phyloP scores from a whole-genome alignment of 2,329 filamentous ascomycete species.

The Ramularia collo-cygni region DNA sequence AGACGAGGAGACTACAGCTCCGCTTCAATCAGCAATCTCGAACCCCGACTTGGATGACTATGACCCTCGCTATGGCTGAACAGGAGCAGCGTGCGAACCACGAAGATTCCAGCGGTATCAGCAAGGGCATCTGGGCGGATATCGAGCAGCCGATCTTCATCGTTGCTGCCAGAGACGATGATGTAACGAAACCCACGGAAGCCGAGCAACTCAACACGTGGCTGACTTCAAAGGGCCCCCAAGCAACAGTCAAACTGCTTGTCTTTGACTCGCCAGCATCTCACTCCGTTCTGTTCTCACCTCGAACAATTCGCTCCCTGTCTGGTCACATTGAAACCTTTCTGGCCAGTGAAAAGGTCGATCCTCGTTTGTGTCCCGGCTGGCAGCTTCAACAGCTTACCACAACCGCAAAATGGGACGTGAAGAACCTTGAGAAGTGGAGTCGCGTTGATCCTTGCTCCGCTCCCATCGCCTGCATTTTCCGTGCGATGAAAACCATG shows the following conservation, averaged over 20 bases:
- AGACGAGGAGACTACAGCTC: slow-evolving; percentile 61
- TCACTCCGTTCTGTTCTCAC: slow-evolving; percentile 78
- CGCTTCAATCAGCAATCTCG: slow-evolving; percentile 76
- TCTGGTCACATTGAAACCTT: slow-evolving; percentile 81
- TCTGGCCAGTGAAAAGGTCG: slow-evolving; percentile 49
- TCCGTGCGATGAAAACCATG: slow-evolving; percentile 87
- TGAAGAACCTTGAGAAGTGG: slow-evolving; percentile 95
- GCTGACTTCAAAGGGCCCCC: slow-evolving; percentile 16
- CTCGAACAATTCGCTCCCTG: slow-evolving; percentile 65
- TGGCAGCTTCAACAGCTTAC: slow-evolving; percentile 90
- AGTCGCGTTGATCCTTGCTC: slow-evolving; percentile 42
- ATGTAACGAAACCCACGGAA: slow-evolving; percentile 65
- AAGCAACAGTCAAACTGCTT: slow-evolving; percentile 54
- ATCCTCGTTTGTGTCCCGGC: slow-evolving; percentile 68
- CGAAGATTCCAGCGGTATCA: slow-evolving; percentile 53
- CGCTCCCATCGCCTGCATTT: slow-evolving; percentile 64
- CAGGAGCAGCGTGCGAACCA: slow-evolving; percentile 8
- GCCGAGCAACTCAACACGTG: slow-evolving; percentile 58
- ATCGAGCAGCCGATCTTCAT: slow-evolving; percentile 70
- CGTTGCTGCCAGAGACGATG: slow-evolving; percentile 69
- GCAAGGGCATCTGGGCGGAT: slow-evolving; percentile 62
- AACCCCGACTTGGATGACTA: slow-evolving; percentile 76
- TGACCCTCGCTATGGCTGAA: slow-evolving; percentile 58
- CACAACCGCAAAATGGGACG: slow-evolving; percentile 91
- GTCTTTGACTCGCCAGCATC: slow-evolving; percentile 71